A percentile compares a stretch with the other conserved stretches of the same genome.
These are phyloP conservation scores for Geosiphon pyriformis DNA, from an alignment of 192 early-diverging fungal genomes.

Conservation along the genomic window DNA sequence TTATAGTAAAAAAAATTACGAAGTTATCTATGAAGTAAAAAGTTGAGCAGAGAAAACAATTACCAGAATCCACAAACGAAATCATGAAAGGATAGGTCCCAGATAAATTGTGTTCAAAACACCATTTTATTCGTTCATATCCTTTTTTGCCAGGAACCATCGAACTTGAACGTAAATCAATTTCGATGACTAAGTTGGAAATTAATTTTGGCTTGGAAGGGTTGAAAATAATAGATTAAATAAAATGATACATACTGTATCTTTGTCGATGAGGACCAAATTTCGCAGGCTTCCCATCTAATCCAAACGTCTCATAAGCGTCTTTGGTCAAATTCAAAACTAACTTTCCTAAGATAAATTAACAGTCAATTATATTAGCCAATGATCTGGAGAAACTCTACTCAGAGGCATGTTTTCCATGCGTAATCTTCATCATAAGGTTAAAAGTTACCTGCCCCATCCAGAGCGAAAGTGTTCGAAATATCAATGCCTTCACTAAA, in stretches of 20 bases:
- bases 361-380: background rate
- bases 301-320: constrained; percentile 39
- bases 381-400: background rate
- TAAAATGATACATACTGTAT: constrained; percentile 29
- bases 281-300: constrained; percentile 31
- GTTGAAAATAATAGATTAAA: background rate
- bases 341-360: constrained; percentile 33
- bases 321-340: constrained; percentile 40
- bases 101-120: constrained; percentile 38
- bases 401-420: background rate
- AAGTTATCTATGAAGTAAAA: background rate
- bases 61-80: constrained; percentile 28
- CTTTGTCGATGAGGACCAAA: constrained; percentile 30
- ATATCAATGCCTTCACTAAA: constrained; percentile 22
- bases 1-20: background rate
- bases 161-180: constrained; percentile 29
- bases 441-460: constrained; percentile 15
- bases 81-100: constrained; percentile 34
- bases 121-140: constrained; percentile 44
- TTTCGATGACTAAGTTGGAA: constrained; percentile 30
- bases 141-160: constrained; percentile 41
- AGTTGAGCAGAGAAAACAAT: too few species aligned
- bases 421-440: background rate
- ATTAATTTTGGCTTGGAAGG: background rate
- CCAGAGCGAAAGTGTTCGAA: constrained; percentile 9